Evolutionary conservation across 192 early-diverging fungal genomes (phyloP).

Genomic region (Podila verticillata): DNA sequence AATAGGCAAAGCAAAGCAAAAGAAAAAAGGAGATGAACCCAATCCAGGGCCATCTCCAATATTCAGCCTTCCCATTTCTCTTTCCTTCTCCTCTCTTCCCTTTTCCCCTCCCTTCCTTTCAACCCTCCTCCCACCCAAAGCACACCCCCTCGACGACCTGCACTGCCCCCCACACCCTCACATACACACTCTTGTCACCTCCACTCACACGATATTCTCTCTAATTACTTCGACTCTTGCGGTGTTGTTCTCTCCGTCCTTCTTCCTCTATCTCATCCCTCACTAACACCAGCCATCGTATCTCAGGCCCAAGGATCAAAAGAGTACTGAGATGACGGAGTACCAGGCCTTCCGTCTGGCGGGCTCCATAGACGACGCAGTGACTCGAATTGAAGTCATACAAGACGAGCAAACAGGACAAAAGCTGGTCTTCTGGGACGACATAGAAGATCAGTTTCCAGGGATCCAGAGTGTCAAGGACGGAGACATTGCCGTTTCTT

Average conservation of each 20-base stretch:
- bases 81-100: not conserved
- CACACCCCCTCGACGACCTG: not conserved
- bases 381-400: not conserved
- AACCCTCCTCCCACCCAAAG: not conserved
- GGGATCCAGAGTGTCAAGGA: not conserved
- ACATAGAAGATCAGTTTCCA: constrained; percentile 2
- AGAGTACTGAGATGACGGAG: not conserved
- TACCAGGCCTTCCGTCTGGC: not conserved
- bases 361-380: not conserved
- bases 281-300: not conserved
- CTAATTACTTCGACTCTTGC: not conserved
- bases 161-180: too few relatives aligned
- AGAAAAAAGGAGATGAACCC: not conserved
- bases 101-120: too few relatives aligned
- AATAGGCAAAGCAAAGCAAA: too few relatives aligned
- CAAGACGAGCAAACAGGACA: not conserved
- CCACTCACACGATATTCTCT: not conserved
- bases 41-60: too few relatives aligned
- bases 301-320: not conserved
- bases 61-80: not conserved
- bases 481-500: constrained; percentile 3
- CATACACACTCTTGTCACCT: not conserved
- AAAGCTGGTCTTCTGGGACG: constrained; percentile 3
- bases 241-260: not conserved
- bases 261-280: not conserved